These are phyloP conservation scores for Apiospora rasikravindrae DNA, from an alignment of 2,329 filamentous ascomycete species.

Conservation along the genomic window DNA sequence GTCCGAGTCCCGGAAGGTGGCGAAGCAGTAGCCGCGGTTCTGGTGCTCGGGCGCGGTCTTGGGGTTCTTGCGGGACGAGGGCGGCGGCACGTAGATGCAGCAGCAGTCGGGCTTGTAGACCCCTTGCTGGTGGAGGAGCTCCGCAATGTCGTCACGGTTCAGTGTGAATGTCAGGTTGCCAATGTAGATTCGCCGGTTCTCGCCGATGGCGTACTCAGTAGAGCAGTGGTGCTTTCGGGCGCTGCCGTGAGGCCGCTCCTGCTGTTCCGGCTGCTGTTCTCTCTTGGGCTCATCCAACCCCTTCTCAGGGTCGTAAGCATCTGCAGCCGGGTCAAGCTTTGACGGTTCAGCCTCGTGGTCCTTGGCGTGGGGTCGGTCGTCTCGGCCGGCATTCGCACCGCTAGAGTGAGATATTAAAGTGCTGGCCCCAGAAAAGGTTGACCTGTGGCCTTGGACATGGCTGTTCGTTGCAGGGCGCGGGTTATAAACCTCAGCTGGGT, in stretches of 20 bases:
- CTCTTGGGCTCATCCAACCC: not conserved
- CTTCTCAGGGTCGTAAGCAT: not conserved
- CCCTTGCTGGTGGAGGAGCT: not conserved
- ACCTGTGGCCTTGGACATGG: not conserved
- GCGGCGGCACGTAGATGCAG: conserved; percentile 22
- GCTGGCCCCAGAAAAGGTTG: not conserved
- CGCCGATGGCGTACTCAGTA: not conserved
- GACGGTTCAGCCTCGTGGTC: not conserved
- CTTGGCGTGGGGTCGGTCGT: not conserved
- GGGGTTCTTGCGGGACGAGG: not conserved
- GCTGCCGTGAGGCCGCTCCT: not conserved
- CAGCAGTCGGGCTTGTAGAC: conserved; percentile 10
- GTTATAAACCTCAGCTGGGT: too few relatives aligned
- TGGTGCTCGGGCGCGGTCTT: not conserved
- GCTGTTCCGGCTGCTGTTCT: not conserved
- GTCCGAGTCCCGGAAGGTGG: conserved; percentile 12
- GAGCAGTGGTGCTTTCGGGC: conserved; percentile 8
- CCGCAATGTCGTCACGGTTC: not conserved
- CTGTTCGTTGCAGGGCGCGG: not conserved
- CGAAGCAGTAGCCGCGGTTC: conserved; percentile 24
- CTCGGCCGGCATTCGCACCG: not conserved
- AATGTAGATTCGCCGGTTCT: conserved; percentile 22
- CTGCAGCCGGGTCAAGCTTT: not conserved
- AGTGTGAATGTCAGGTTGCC: conserved; percentile 21
- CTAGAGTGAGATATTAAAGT: not conserved